Evolutionary conservation across 2,329 filamentous ascomycete species (phyloP).

Genomic region (Claviceps maximensis): DNA sequence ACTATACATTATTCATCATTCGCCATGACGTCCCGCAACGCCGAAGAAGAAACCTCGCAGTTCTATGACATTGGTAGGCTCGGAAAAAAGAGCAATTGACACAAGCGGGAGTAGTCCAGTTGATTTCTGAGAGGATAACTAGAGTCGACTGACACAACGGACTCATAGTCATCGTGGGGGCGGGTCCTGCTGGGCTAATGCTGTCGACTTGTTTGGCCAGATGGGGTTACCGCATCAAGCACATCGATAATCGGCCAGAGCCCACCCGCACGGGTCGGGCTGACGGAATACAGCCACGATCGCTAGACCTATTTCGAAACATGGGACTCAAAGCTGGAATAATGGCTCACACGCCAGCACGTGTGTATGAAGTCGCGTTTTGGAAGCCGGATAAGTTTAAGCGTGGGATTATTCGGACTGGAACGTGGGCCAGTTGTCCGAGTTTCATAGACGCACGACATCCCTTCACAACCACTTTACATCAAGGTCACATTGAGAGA

Average conservation of each 20-base stretch:
- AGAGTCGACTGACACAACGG: not conserved
- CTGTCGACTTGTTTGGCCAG: slow-evolving; percentile 76
- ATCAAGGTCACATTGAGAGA: slow-evolving; percentile 59
- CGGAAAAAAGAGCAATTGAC: not conserved
- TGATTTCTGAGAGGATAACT: not conserved
- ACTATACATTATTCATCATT: not conserved
- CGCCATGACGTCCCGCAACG: not conserved
- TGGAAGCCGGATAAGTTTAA: slow-evolving; percentile 50
- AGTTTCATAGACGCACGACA: slow-evolving; percentile 65
- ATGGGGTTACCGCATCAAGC: slow-evolving; percentile 92
- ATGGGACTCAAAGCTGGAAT: slow-evolving; percentile 80
- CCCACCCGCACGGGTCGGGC: slow-evolving; percentile 77
- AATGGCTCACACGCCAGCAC: slow-evolving; percentile 77
- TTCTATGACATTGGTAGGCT: slow-evolving; percentile 33
- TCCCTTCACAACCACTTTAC: slow-evolving; percentile 56
- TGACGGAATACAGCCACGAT: slow-evolving; percentile 84
- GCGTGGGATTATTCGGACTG: slow-evolving; percentile 49
- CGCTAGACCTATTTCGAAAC: slow-evolving; percentile 73
- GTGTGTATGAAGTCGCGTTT: slow-evolving; percentile 67
- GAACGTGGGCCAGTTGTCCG: slow-evolving; percentile 78
- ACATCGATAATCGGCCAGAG: slow-evolving; percentile 81
- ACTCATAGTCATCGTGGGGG: slow-evolving; percentile 65
- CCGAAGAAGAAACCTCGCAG: not conserved
- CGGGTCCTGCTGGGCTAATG: slow-evolving; percentile 78
- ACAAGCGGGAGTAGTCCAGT: not conserved